phyloP scores from a whole-genome alignment of 805 yeast genomes.

The Hanseniaspora hatyaiensis region DNA sequence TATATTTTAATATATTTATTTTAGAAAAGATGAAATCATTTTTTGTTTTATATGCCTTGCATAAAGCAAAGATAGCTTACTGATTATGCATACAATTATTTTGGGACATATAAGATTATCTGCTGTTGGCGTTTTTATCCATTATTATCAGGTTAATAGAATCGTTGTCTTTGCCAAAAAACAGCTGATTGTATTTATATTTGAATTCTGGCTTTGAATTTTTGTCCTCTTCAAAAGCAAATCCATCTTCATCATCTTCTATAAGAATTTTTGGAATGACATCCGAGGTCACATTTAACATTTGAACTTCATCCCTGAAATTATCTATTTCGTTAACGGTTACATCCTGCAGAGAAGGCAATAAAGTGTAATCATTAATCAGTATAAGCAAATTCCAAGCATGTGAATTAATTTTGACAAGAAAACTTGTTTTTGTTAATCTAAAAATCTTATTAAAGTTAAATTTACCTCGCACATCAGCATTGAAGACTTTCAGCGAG shows the following conservation, averaged over 20 bases:
- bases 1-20: too few relatives aligned
- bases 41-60: too few relatives aligned
- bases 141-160: slow-evolving; percentile 6
- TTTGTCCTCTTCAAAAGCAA: too few relatives aligned
- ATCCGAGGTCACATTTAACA: background rate
- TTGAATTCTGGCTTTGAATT: slow-evolving; percentile 8
- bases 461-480: background rate
- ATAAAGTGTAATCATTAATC: background rate
- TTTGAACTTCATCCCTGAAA: background rate
- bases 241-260: slow-evolving; percentile 7
- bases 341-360: background rate
- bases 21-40: too few relatives aligned
- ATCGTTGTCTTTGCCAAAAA: background rate
- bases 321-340: background rate
- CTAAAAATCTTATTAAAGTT: slow-evolving; percentile 1
- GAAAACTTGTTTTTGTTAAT: background rate
- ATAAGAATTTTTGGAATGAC: background rate
- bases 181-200: background rate
- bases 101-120: too few relatives aligned
- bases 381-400: background rate
- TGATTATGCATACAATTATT: too few relatives aligned
- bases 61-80: too few relatives aligned
- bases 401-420: background rate
- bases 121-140: too few relatives aligned
- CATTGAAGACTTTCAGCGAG: background rate